phyloP scores from a whole-genome alignment of 2,329 filamentous ascomycete species.

The Grosmannia huntii region DNA sequence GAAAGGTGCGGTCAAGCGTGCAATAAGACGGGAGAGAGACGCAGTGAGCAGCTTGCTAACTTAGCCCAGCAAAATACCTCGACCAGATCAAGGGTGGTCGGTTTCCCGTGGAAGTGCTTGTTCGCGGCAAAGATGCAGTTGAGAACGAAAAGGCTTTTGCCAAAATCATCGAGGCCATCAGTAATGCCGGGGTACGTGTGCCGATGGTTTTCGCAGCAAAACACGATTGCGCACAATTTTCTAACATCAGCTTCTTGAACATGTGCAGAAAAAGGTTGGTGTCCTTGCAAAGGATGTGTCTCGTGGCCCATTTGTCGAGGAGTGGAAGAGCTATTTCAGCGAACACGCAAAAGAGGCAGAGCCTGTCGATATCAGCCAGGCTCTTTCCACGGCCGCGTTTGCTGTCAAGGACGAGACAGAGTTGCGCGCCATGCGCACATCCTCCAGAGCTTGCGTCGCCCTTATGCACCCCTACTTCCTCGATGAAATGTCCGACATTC shows the following conservation, averaged over 20 bases:
- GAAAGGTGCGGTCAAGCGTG: slow-evolving; percentile 55
- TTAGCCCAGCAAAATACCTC: slow-evolving; percentile 65
- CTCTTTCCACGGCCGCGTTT: slow-evolving; percentile 72
- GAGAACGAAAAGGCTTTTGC: slow-evolving; percentile 86
- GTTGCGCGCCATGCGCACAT: slow-evolving; percentile 84
- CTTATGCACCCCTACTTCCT: slow-evolving; percentile 95
- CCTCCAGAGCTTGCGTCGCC: slow-evolving; percentile 85
- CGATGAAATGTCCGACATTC: slow-evolving; percentile 92
- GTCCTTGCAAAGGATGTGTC: slow-evolving; percentile 74
- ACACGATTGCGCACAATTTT: neutral
- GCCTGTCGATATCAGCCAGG: slow-evolving; percentile 72
- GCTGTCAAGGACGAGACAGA: slow-evolving; percentile 93
- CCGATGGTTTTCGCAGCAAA: neutral
- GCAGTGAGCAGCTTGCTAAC: neutral
- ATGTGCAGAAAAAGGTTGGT: slow-evolving; percentile 72
- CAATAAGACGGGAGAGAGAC: neutral
- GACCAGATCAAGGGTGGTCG: slow-evolving; percentile 87
- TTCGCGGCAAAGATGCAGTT: slow-evolving; percentile 81
- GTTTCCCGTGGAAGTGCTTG: slow-evolving; percentile 80
- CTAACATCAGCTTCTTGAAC: neutral
- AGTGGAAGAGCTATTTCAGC: slow-evolving; percentile 79
- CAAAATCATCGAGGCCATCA: slow-evolving; percentile 75
- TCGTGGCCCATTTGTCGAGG: slow-evolving; percentile 80
- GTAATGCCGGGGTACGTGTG: slow-evolving; percentile 63
- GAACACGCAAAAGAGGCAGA: slow-evolving; percentile 76